Evolutionary conservation across 169 alveolate species (phyloP), one percentile per base, ranked within the genome.

Genomic region (Eimeria nieschulzi): DNA sequence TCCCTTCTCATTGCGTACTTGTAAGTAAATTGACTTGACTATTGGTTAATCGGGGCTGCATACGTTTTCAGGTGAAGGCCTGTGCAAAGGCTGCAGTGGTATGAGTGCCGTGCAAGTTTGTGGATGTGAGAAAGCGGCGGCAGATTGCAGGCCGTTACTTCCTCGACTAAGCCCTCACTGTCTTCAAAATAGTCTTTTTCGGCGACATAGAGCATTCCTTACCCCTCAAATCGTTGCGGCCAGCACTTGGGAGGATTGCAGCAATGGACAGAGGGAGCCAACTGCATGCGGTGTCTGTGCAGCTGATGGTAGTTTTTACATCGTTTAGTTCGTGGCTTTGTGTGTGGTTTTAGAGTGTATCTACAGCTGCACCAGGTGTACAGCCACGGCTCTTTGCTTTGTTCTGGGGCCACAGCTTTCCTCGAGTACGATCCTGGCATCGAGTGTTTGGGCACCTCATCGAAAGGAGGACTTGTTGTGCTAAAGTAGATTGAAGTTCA

Each of bases 21-120:
- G 7, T 66, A 61, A 19, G n/a, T 13, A 15, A 61, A 61, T 2
- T 13, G 70, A 5, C n/a, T 0, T 15, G 70, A 13, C 15, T 13
- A 15, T 17, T 13, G 66, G n/a, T 10, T 10, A 0, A 17, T 17
- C 5, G 66, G 21, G 5, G 66, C 66, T 13, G 66, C 66, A 5
- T 10, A 17, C 10, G 21, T 59, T 59, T 59, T 26, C 91, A 85
- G 92, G 92, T 85, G 92, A 85, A 85, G 72, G 54, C 73, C 13
- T 85, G 68, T 59, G 92, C 92, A 5, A 84, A 70, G 92, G 68
- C 92, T 9, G 92, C 92, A 13, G 92, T 85, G 63, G 70, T 63
- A 13, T 83, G 83, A 17, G 61, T 72, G n/a, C 56, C 83, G 26
- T 85, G 92, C 92, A 33, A 5, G n/a, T 85, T 85, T 76, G 17